Evolutionary conservation across 306 rosid species (phyloP), one percentile per base, ranked within the genome.

Genomic region (Sicyos edulis): DNA sequence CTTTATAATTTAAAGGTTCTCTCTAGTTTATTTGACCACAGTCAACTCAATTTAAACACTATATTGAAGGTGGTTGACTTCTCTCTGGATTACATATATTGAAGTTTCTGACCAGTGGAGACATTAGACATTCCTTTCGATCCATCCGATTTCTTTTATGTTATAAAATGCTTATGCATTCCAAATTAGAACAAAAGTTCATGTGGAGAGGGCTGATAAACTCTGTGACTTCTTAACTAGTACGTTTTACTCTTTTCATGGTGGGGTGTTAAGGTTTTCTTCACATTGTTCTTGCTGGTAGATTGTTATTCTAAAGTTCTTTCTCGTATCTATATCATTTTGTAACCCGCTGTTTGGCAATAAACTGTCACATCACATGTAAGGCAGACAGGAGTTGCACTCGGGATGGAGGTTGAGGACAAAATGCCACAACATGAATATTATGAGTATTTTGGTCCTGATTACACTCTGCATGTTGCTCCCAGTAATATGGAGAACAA

Each of bases 401-500:
- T 90, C 55, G 96, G 96, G 77, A 71, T 87, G 52, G 96, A 90
- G 80, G 92, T 90, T 74, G 96, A 90, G 64, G 96, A 90, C 84
- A 88, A 88, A 80, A 88, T 90, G 96, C 96, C 96, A 8, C 89
- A 86, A 20, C 95, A 90, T 24, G 96, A 90, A 76, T 90, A 90
- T 83, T 90, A 86, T 61, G 96, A 90, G 83, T 88, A 90, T 79
- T 90, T 90, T 59, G 96, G 96, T 60, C 96, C 96, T 47, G 96
- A 90, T 85, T 90, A 90, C 81, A 86, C 90, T 52, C 91, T 90
- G 77, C 96, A 90, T 78, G 96, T 90, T 78, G 96, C 95, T 78
- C 96, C 96, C 77, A 90, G 96, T 81, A 90, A 90, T 83, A 90
- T 90, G 95, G 96, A 90, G 81, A 90, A 90, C 82, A 90, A 90